phyloP scores from a whole-genome alignment of 2,329 filamentous ascomycete genomes.

The Seiridium cupressi region DNA sequence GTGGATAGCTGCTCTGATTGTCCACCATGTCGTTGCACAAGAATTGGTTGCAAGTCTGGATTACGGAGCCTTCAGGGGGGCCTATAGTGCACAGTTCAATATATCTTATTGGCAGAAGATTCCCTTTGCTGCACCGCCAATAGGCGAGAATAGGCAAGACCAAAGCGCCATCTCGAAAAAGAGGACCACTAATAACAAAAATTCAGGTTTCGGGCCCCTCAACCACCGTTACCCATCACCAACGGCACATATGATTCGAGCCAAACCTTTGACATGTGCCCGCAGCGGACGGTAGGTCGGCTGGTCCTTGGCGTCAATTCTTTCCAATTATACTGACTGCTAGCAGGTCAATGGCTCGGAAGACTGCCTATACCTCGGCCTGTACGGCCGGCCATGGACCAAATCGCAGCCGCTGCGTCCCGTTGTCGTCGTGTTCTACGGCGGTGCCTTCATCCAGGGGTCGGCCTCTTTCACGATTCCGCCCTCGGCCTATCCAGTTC shows the following conservation, averaged over 20 bases:
- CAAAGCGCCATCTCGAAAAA: not conserved
- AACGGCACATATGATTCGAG: conserved; percentile 53
- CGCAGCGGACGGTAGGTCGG: conserved; percentile 49
- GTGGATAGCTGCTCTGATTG: not conserved
- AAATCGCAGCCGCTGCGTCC: conserved; percentile 43
- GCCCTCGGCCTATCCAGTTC: conserved; percentile 54
- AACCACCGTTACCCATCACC: conserved; percentile 47
- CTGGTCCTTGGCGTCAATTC: not conserved
- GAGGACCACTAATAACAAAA: not conserved
- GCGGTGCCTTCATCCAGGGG: conserved; percentile 60
- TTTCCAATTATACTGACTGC: not conserved
- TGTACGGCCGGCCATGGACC: conserved; percentile 58
- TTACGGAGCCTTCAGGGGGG: conserved; percentile 52
- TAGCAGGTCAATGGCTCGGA: conserved; percentile 47
- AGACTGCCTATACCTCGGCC: conserved; percentile 60
- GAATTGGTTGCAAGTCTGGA: conserved; percentile 39
- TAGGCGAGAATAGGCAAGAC: conserved; percentile 42
- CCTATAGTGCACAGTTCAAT: conserved; percentile 50
- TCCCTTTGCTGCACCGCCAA: conserved; percentile 58
- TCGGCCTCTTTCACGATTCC: conserved; percentile 53
- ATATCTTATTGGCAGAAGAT: conserved; percentile 60
- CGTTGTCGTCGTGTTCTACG: conserved; percentile 60
- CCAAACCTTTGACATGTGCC: conserved; percentile 56
- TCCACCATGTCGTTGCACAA: conserved; percentile 1
- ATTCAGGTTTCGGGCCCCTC: conserved; percentile 55